Evolutionary conservation across 371 early-diverging fungal genomes (phyloP), one percentile per base, ranked within the genome.

Genomic region (Mortierella sp.): DNA sequence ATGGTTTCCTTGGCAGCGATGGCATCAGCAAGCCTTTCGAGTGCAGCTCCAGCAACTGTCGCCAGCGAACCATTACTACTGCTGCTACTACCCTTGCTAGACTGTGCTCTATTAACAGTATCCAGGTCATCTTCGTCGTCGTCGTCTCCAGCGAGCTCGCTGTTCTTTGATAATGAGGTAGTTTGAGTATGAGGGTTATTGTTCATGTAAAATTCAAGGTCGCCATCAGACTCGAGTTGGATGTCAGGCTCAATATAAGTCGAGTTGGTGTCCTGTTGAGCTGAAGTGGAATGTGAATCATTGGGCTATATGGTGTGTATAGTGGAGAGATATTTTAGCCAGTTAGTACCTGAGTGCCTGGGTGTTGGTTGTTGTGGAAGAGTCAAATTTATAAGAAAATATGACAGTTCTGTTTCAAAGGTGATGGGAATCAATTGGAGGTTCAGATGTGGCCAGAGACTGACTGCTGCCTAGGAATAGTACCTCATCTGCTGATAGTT

Each of bases 41-140:
- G 43, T 2, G 72, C 43, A 10, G 12, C 51, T 26, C 43, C 72
- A 9, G 73, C 73, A 49, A 63, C 78, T 54, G 69, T 72, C 78
- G 73, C 78, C 68, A 72, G 73, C 72, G 78, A 77, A 39, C 24
- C 65, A 62, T 58, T 69, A 59, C 47, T 63, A 22, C 52, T 69
- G 39, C 30, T 52, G 55, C 45, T 30, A 40, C 0, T 60, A 26
- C 39, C n/a, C 22, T 35, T 54, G 43, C 26, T 58, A 32, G 4
- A 24, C 24, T 43, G 35, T 8, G 35, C 35, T 35, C 35, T 30
- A 22, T 30, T 26, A 30, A 28, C 47, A 28, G 40, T 62, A 35
- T 59, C 32, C 40, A 4, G 10, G 6, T 73, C 63, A 22, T 49
- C 63, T 0, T 75, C 67, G 20, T 70, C 72, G 45, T 68, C 68